Evolutionary conservation across 345 rosid genomes (phyloP).

Genomic region (Mangifera indica): DNA sequence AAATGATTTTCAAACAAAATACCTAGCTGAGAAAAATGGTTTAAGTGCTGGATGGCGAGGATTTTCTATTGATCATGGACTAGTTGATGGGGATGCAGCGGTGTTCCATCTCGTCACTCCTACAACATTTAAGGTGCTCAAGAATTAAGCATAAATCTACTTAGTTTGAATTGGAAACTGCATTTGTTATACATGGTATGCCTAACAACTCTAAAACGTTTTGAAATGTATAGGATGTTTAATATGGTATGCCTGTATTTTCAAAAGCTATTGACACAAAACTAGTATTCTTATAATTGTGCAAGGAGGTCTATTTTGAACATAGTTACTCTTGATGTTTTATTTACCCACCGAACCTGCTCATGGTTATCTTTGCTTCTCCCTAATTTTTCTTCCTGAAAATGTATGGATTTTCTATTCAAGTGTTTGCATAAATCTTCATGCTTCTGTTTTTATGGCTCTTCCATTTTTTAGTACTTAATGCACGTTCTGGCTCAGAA

Average conservation of each 20-base stretch:
- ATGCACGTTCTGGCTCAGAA: too few relatives aligned
- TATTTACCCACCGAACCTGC: neutral
- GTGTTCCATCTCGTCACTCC: constrained; percentile 47
- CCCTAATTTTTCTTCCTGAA: neutral
- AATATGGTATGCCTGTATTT: neutral
- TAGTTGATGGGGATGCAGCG: constrained; percentile 46
- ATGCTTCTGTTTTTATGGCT: neutral
- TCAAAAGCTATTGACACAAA: neutral
- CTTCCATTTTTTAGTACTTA: neutral
- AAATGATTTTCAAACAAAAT: constrained; percentile 35
- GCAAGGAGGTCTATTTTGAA: neutral
- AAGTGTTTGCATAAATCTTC: too few relatives aligned
- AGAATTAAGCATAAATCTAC: too few relatives aligned
- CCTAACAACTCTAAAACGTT: neutral
- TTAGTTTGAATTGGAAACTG: neutral
- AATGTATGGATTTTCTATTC: neutral
- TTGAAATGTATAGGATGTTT: neutral
- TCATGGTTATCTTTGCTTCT: neutral
- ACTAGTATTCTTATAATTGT: neutral
- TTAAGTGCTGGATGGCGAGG: constrained; percentile 63
- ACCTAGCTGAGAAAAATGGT: constrained; percentile 40
- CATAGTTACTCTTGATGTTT: neutral
- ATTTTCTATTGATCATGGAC: constrained; percentile 42
- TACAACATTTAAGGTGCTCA: constrained; percentile 36
- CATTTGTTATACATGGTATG: neutral